phyloP scores from a whole-genome alignment of 805 yeast species.

The Candida berthetii region DNA sequence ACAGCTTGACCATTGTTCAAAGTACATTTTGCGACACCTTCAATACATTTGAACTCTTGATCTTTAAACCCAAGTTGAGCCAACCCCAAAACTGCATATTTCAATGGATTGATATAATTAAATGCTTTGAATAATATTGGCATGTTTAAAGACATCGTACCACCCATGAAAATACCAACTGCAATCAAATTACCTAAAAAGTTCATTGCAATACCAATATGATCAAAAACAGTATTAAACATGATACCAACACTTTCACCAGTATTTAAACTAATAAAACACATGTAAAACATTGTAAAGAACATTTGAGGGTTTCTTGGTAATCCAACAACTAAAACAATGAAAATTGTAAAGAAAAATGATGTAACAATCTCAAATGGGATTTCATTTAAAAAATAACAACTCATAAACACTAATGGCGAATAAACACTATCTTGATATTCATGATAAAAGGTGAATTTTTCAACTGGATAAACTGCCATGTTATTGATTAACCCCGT shows the following conservation, averaged over 20 bases:
- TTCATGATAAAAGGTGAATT: slow-evolving; percentile 74
- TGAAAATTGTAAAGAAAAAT: slow-evolving; percentile 50
- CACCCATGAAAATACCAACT: slow-evolving; percentile 74
- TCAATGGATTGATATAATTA: slow-evolving; percentile 68
- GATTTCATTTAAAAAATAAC: slow-evolving; percentile 54
- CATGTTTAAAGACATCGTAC: slow-evolving; percentile 69
- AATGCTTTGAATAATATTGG: slow-evolving; percentile 61
- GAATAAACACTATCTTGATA: slow-evolving; percentile 69
- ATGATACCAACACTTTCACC: slow-evolving; percentile 81
- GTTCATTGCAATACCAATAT: slow-evolving; percentile 74
- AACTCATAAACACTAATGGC: slow-evolving; percentile 51
- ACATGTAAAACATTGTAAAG: slow-evolving; percentile 52
- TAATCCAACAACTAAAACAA: slow-evolving; percentile 66
- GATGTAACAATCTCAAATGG: slow-evolving; percentile 62
- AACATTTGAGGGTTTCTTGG: slow-evolving; percentile 61
- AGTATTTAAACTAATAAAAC: slow-evolving; percentile 53
- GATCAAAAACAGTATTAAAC: slow-evolving; percentile 62
- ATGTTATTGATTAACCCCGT: slow-evolving; percentile 77
- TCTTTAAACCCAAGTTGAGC: slow-evolving; percentile 53
- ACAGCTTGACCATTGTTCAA: slow-evolving; percentile 51
- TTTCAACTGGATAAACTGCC: slow-evolving; percentile 67
- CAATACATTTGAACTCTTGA: slow-evolving; percentile 45
- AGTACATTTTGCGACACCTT: slow-evolving; percentile 36
- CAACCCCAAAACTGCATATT: slow-evolving; percentile 57
- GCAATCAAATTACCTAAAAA: slow-evolving; percentile 57